Evolutionary conservation across 2,329 filamentous ascomycete species (phyloP), one percentile per base, ranked within the genome.

Genomic region (Fusarium buxicola): DNA sequence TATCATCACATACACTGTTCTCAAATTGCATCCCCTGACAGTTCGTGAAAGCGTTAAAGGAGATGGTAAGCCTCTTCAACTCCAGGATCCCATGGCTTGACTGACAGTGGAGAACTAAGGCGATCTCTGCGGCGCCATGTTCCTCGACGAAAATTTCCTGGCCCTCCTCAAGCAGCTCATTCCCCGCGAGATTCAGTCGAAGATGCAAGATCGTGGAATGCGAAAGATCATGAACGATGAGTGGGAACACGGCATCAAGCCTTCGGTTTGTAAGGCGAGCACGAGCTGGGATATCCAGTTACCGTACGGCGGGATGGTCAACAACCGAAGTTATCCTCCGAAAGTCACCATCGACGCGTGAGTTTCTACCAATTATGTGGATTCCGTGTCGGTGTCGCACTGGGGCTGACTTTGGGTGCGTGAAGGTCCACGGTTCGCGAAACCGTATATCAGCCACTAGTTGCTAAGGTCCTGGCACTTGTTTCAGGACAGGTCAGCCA

Each of bases 71-170:
- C 7, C 3, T 18, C 8, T 8, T 10, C 9, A 21, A 3, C 13
- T 2, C 8, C 9, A 8, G 13, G 4, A 36, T 7, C 2, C 9
- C 9, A 1, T 18, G 32, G 10, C 16, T 30, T 12, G 11, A 13
- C 49, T 60, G 10, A 61, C 8, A 5, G 8, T 2, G n/a, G n/a
- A n/a, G n/a, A n/a, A 6, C 3, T 8, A 13, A 79, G 78, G 78
- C 6, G 73, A 57, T 0, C 61, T 82, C 0, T 80, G 77, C 7
- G 79, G 80, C 1, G 78, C 72, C 1, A 70, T 79, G 0, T 78
- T 81, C n/a, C 69, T 82, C 1, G 78, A 81, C 41, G 69, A 81
- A 7, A 63, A 51, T 0, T 81, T 81, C 39, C 6, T 65, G 1
- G 3, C 48, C 0, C 46, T 76, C 0, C 58, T 81, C 1, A 60